Percentiles rank a stretch among this genome's conserved stretches.
phyloP scores from a whole-genome alignment of 108 stramenopile species.

The Nitzschia sp. region DNA sequence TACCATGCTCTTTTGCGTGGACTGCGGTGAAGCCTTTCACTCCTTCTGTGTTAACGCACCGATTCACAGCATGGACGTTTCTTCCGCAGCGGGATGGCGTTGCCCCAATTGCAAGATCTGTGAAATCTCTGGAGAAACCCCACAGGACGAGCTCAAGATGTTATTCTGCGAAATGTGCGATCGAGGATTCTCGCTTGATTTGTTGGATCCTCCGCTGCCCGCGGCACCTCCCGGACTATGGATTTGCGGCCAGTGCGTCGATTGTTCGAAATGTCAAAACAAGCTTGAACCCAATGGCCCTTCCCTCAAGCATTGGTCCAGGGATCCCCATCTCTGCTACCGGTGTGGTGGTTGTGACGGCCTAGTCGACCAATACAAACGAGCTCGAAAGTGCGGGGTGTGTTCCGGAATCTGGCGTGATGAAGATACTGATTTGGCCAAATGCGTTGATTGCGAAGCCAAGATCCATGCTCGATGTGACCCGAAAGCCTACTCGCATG shows the following conservation, averaged over 20 bases:
- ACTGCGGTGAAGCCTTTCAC: conserved; percentile 92
- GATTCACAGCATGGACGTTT: conserved; percentile 61
- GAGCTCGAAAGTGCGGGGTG: conserved; percentile 41
- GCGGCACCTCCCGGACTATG: conserved; percentile 66
- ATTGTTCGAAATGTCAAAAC: conserved; percentile 53
- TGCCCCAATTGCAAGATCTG: conserved; percentile 93
- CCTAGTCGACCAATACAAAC: conserved; percentile 24
- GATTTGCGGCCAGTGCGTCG: conserved; percentile 78
- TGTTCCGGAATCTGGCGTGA: conserved; percentile 48
- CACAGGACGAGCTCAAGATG: conserved; percentile 67
- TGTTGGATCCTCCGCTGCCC: conserved; percentile 67
- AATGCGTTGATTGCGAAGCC: conserved; percentile 43
- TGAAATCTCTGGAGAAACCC: conserved; percentile 72
- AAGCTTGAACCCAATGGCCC: conserved; percentile 41
- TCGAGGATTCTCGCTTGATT: conserved; percentile 69
- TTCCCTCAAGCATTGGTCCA: conserved; percentile 57
- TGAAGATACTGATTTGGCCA: conserved; percentile 47
- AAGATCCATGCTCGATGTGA: conserved; percentile 45
- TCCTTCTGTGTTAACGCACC: conserved; percentile 81
- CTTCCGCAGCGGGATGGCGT: conserved; percentile 75
- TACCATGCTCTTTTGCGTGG: conserved; percentile 83
- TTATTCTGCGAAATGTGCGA: conserved; percentile 91
- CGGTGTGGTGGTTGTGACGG: conserved; percentile 70
- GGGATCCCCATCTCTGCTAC: conserved; percentile 59
- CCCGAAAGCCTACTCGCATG: conserved; percentile 16